Evolutionary conservation across 768 basidiomycete species (phyloP).

Genomic region (Suillus luteus): DNA sequence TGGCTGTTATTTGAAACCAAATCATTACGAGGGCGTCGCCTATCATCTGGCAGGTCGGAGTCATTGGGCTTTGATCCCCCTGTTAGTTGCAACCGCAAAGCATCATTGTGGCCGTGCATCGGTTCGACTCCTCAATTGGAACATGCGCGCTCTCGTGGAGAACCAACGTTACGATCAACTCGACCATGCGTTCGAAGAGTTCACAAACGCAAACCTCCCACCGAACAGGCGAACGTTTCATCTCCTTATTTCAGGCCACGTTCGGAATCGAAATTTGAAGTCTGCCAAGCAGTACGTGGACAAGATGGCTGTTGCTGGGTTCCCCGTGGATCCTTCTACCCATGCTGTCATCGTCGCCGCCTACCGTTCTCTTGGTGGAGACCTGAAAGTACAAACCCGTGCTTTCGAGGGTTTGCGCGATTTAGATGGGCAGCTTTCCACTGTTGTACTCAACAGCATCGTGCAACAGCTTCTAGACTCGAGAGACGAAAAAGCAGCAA

Average conservation of each 20-base stretch:
- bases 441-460: constrained; percentile 69
- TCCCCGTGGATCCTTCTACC: constrained; percentile 55
- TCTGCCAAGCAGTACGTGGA: constrained; percentile 55
- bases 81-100: constrained; percentile 50
- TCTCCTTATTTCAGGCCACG: constrained; percentile 62
- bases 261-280: constrained; percentile 66
- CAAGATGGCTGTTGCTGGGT: constrained; percentile 58
- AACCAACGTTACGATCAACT: constrained; percentile 49
- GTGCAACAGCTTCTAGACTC: constrained; percentile 61
- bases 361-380: constrained; percentile 62
- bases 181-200: constrained; percentile 50
- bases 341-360: constrained; percentile 58
- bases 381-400: constrained; percentile 52
- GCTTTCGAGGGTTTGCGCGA: constrained; percentile 49
- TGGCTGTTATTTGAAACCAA: constrained; percentile 51
- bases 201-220: constrained; percentile 42
- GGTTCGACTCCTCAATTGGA: constrained; percentile 69
- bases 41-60: constrained; percentile 47
- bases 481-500: constrained; percentile 48
- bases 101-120: constrained; percentile 52
- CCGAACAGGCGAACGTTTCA: constrained; percentile 71
- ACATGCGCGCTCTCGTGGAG: constrained; percentile 60
- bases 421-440: constrained; percentile 43
- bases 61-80: constrained; percentile 53
- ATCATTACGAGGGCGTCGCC: constrained; percentile 59